phyloP scores from a whole-genome alignment of 108 stramenopile genomes.

The Stephanodiscus triporus region DNA sequence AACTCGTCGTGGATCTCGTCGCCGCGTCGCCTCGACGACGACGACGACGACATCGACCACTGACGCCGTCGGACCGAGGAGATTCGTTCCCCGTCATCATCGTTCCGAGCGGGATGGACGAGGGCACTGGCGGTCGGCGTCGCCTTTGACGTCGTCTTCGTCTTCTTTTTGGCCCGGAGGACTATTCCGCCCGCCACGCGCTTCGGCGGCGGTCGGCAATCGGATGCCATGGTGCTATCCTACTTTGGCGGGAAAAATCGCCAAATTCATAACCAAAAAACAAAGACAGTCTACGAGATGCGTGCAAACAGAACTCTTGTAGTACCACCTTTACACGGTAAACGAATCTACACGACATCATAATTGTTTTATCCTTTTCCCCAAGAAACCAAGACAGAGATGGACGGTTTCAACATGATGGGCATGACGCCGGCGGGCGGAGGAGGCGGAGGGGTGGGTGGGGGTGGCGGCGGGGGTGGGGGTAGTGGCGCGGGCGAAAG shows the following conservation, averaged over 20 bases:
- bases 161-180: conserved; percentile 11
- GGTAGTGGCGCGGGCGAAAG: neutral
- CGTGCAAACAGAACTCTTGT: too few species aligned
- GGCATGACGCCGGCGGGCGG: neutral
- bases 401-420: too few species aligned
- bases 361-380: too few species aligned
- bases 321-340: too few species aligned
- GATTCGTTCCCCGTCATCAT: neutral
- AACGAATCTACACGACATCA: too few species aligned
- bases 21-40: neutral
- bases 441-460: too few species aligned
- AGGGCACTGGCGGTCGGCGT: neutral
- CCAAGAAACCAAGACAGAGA: too few species aligned
- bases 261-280: too few species aligned
- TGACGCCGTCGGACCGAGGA: conserved; percentile 6
- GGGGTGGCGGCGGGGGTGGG: neutral
- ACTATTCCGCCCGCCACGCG: conserved; percentile 31
- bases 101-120: neutral
- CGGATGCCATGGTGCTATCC: too few species aligned
- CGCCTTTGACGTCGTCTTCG: neutral
- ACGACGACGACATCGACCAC: neutral
- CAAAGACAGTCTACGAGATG: too few species aligned
- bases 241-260: too few species aligned
- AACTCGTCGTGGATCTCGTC: neutral
- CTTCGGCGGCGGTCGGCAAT: conserved; percentile 4